Evolutionary conservation across 345 rosid species (phyloP).

Genomic region (Salix suchowensis): DNA sequence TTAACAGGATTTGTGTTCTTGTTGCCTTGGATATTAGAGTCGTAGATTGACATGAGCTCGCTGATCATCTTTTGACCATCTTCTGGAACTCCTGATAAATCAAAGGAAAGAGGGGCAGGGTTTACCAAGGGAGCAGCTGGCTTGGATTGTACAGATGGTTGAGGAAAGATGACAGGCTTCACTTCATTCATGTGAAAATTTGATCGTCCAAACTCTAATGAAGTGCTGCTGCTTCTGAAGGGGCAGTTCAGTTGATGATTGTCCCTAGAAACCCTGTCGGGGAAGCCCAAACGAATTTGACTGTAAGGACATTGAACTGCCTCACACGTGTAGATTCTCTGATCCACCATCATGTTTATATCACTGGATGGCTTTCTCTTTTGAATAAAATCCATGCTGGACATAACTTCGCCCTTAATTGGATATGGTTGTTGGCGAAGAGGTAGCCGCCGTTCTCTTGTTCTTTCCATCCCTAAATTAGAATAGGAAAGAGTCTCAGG

Average conservation of each 20-base stretch:
- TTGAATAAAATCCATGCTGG: constrained; percentile 37
- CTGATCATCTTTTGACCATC: constrained; percentile 88
- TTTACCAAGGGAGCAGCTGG: constrained; percentile 30
- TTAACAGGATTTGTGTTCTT: constrained; percentile 29
- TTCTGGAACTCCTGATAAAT: constrained; percentile 83
- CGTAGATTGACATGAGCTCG: constrained; percentile 81
- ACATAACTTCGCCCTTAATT: constrained; percentile 51
- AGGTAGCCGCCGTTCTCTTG: constrained; percentile 31
- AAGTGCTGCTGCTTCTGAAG: constrained; percentile 28
- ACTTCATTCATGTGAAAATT: constrained; percentile 68
- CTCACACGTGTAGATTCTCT: constrained; percentile 55
- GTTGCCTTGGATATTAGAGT: constrained; percentile 52
- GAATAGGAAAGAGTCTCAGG: constrained; percentile 43
- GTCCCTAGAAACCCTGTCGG: constrained; percentile 66
- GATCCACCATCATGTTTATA: constrained; percentile 43
- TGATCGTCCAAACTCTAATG: constrained; percentile 51
- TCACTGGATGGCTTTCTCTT: constrained; percentile 66
- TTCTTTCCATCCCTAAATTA: constrained; percentile 33
- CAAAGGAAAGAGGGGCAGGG: constrained; percentile 41
- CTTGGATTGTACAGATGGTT: constrained; percentile 46
- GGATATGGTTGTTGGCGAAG: constrained; percentile 43
- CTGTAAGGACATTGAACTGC: constrained; percentile 60
- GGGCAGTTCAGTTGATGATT: constrained; percentile 75
- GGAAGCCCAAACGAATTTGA: constrained; percentile 55
- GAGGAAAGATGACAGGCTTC: constrained; percentile 67